Conservation (phyloP, 495 filamentous ascomycete species). For the Penicillium macrosclerotiorum region DNA sequence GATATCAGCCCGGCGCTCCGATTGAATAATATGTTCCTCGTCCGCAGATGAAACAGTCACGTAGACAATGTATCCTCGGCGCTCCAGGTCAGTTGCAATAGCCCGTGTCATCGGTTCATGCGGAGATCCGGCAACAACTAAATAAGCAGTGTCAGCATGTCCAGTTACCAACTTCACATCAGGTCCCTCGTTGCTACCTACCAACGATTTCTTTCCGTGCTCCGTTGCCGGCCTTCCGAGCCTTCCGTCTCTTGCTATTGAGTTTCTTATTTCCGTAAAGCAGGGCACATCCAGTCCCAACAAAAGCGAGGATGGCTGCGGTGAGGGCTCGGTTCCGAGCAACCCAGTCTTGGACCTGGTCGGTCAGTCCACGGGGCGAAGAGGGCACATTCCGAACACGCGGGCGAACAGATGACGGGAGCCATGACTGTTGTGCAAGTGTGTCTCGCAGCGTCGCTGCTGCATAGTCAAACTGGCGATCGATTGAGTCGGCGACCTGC, state of each 20-base stretch:
- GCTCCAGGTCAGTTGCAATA: constrained; percentile 80
- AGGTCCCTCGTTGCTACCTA: constrained; percentile 27
- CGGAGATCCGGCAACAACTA: constrained; percentile 78
- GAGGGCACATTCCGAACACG: constrained; percentile 45
- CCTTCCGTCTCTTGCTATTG: constrained; percentile 66
- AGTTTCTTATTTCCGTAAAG: constrained; percentile 60
- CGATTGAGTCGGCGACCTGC: constrained; percentile 71
- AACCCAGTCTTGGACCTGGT: constrained; percentile 60
- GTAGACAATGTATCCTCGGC: constrained; percentile 91
- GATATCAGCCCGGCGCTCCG: constrained; percentile 75
- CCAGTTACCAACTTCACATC: neutral
- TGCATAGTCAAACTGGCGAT: constrained; percentile 69
- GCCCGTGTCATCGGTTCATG: constrained; percentile 77
- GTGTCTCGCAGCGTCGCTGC: constrained; percentile 61
- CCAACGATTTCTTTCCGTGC: constrained; percentile 81
- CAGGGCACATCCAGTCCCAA: constrained; percentile 66
- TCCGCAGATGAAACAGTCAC: constrained; percentile 75
- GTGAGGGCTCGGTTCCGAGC: constrained; percentile 65
- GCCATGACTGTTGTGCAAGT: constrained; percentile 62
- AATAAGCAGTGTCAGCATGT: neutral
- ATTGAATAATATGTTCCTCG: constrained; percentile 77
- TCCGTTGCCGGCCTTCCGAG: constrained; percentile 76
- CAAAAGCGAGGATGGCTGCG: constrained; percentile 62
- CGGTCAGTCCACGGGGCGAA: constrained; percentile 34
- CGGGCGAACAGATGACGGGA: constrained; percentile 66